Percentiles rank a stretch among this genome's conserved stretches.
Conservation (phyloP, 148 eudicot species). For the Fagopyrum tataricum region DNA sequence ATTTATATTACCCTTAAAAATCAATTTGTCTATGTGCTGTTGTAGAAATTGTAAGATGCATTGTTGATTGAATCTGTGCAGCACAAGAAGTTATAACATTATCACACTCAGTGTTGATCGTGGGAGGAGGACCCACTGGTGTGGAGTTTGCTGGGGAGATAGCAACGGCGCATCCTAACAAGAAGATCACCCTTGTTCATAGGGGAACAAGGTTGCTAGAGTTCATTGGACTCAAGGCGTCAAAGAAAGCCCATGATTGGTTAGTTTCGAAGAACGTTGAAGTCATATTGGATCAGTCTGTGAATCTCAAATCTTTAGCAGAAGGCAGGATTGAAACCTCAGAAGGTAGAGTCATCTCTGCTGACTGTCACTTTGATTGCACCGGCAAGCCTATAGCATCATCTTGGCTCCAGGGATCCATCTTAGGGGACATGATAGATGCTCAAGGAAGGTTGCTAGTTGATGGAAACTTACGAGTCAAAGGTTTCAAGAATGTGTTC, state of each 20-base stretch:
- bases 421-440: slow-evolving; percentile 37
- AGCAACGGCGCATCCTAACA: slow-evolving; percentile 35
- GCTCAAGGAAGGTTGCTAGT: slow-evolving; percentile 31
- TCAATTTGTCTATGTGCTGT: no score
- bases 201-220: slow-evolving; percentile 43
- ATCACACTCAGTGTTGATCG: slow-evolving; percentile 30
- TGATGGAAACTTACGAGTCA: slow-evolving; percentile 42
- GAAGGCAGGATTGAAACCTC: slow-evolving; percentile 44
- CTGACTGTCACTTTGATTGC: slow-evolving; percentile 40
- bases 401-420: slow-evolving; percentile 38
- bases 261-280: slow-evolving; percentile 39
- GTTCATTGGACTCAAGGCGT: slow-evolving; percentile 42
- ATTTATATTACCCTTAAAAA: not conserved
- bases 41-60: no score
- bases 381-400: slow-evolving; percentile 41
- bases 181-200: slow-evolving; percentile 43
- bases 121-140: slow-evolving; percentile 62
- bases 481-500: slow-evolving; percentile 34
- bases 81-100: slow-evolving; percentile 30
- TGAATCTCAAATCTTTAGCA: slow-evolving; percentile 21
- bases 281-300: slow-evolving; percentile 35
- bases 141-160: slow-evolving; percentile 66
- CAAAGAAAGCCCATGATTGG: slow-evolving; percentile 39
- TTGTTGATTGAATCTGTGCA: slow-evolving; percentile 16
- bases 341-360: slow-evolving; percentile 33